Base-by-base conservation (phyloP, 768 basidiomycete species). In the Coprinellus micaceus region DNA sequence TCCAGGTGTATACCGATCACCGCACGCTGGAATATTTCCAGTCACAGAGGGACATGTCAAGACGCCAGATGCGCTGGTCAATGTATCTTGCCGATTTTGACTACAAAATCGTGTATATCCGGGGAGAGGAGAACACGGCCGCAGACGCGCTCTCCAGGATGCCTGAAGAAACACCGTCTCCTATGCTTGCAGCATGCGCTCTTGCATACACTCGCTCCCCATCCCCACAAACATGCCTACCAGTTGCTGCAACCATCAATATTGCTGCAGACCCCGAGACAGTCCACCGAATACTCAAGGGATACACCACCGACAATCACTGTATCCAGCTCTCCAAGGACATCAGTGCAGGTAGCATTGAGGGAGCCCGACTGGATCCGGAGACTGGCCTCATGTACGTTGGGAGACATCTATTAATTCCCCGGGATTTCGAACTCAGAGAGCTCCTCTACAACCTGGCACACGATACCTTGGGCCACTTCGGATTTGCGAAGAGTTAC, bases 1-100 rank as follows among this genome's bases (percentile, higher is more conserved):
- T 67, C 65, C 3, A 28, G 0, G 63, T 77, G 10, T 68, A 56
- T 40, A 74, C 72, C 0, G 74, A 77, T 48, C 76, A 77, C 55
- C 47, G 62, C 0, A 69, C 72, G 0, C 61, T 74, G 2, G 67
- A 74, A 52, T 58, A 64, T 36, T 70, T 76, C 49, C 7, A 60
- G 0, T 54, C 60, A 0, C 74, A 76, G 54, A 48, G 54, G 2
- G 61, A 72, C n/a, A 49, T 78, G 2, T 74, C 69, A 0, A 54
- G 61, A 0, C 52, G 61, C 0, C 74, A 77, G 45, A 59, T 60
- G 0, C 53, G 64, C 0, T 77, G 73, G 76, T 53, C 60, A 37
- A 63, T 74, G 57, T 65, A 68, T 33, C 44, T 78, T 3, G 52
- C 65, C 0, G 67, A 77, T 22, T 78, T 66, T 47, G 65, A 77